Base-by-base conservation (phyloP, 169 alveolate species). In the Eimeria praecox region DNA sequence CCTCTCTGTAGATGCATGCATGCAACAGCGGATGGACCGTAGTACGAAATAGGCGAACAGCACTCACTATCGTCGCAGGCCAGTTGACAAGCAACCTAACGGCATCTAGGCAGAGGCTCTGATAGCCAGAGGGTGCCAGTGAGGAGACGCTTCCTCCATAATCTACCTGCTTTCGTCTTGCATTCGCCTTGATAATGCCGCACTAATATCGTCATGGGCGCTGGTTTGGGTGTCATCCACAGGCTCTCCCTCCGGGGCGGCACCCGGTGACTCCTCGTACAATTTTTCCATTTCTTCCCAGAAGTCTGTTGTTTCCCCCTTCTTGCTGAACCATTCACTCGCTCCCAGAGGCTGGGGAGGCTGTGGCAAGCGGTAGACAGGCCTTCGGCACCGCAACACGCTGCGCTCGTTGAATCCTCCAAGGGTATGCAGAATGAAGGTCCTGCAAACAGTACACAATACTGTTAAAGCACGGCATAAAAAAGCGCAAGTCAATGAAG, bases 211-310 rank as follows among this genome's bases (percentile, higher is more conserved):
- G 27, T 52, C 90, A n/a, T 16, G 73, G 52, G 27, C 90, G 42
- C 73, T 38, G 2, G 49, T 30, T 22, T 54, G 80, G 52, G 30
- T 59, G 49, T 35, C 78, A 24, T 86, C 92, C 35, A 86, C 92
- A 56, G 92, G 92, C 30, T 86, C 92, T 59, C 42, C 59, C 78
- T 86, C 92, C 10, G 92, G 92, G 16, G 44, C n/a, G 27, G 92
- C 92, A 30, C 59, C 38, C 12, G 92, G 92, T 27, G 92, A 78
- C 69, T 86, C 92, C 56, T 35, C 59, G 44, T 86, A 35, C 52
- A 86, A 62, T 35, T 54, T 59, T 40, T 56, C 69, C 92, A 86
- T 86, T 86, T 86, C 92, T n/a, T 86, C 92, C 92, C 92, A 86
- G 80, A 86, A 86, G 6, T 12, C 62, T 8, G 78, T 35, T 86